Evolutionary conservation across 2,329 filamentous ascomycete species (phyloP), one percentile per base, ranked within the genome.

Genomic region (Daldinia eschscholtzii): DNA sequence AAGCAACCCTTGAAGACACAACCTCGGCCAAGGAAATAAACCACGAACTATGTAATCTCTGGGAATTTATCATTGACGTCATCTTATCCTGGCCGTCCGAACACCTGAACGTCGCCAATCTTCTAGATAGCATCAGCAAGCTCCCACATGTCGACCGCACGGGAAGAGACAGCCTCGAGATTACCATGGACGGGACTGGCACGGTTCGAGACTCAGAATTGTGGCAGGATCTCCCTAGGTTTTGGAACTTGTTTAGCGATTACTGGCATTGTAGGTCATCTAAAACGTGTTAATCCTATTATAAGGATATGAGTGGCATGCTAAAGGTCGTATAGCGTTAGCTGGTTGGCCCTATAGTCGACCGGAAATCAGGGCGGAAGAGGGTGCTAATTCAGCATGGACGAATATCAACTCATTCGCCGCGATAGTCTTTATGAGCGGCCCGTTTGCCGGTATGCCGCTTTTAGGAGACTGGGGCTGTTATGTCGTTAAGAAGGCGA

Each of bases 391-490:
- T 28, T 18, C 7, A 7, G 2, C 26, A 33, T 52, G 46, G 46
- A 52, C 46, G 4, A 52, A 52, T 2, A 33, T 55, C 26, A 61
- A 55, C 13, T 20, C 28, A 15, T 61, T 61, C n/a, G 48, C 35
- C 7, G 59, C 46, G 23, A 42, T 30, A 12, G 48, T 50, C 3
- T 61, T 61, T 10, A 39, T 39, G 35, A 10, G 52, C 5, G 52
- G 52, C 6, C 52, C 52, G 10, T 56, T 56, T n/a, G 52, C 18
- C 9, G 52, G 26, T 2, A 33, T 35, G 13, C 23, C 18, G 33
- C 18, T 42, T 33, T 61, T 61, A 13, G 48, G 59, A 28, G 12
- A 61, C n/a, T 53, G 46, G 59, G 48, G 59, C n/a, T 61, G 46
- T 18, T 44, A 61, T 18, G 59, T 61, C 12, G 28, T 61, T 13